phyloP scores from a whole-genome alignment of 2,329 filamentous ascomycete species.

The Basipetospora chlamydospora region DNA sequence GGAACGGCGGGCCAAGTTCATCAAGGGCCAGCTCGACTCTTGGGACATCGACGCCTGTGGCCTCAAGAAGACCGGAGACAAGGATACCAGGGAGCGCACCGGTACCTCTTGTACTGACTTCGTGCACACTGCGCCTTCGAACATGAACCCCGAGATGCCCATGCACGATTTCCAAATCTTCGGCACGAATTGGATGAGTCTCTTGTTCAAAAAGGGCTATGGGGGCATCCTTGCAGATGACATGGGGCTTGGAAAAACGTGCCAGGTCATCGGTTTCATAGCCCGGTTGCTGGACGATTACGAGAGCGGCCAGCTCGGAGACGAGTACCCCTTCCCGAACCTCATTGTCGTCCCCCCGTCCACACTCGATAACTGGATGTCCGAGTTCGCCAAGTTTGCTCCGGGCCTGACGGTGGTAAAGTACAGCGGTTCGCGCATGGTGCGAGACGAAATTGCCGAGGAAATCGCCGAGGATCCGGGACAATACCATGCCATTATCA shows the following conservation, averaged over 20 bases:
- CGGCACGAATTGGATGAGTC: slow-evolving; percentile 83
- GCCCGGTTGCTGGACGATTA: slow-evolving; percentile 63
- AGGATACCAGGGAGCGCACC: slow-evolving; percentile 7
- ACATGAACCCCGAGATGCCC: slow-evolving; percentile 60
- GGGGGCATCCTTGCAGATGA: slow-evolving; percentile 93
- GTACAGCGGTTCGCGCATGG: slow-evolving; percentile 49
- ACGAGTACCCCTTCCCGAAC: slow-evolving; percentile 48
- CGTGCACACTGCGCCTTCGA: slow-evolving; percentile 45
- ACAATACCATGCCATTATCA: slow-evolving; percentile 48
- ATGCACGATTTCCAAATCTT: slow-evolving; percentile 93
- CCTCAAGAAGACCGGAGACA: slow-evolving; percentile 14
- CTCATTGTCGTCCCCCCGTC: slow-evolving; percentile 85
- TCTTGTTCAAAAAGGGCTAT: slow-evolving; percentile 65
- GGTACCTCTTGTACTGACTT: background rate
- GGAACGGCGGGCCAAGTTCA: slow-evolving; percentile 50
- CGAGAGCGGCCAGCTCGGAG: slow-evolving; percentile 14
- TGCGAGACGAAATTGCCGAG: slow-evolving; percentile 53
- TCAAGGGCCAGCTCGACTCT: slow-evolving; percentile 28
- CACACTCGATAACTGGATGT: slow-evolving; percentile 89
- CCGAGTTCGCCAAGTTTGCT: slow-evolving; percentile 79
- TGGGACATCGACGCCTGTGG: slow-evolving; percentile 37
- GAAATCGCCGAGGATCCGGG: slow-evolving; percentile 48
- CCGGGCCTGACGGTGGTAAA: slow-evolving; percentile 62
- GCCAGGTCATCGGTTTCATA: slow-evolving; percentile 86
- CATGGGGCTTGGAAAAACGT: slow-evolving; percentile 95